Evolutionary conservation across 768 basidiomycete genomes (phyloP), one percentile per base, ranked within the genome.

Genomic region (Pleurotus citrinopileatus): DNA sequence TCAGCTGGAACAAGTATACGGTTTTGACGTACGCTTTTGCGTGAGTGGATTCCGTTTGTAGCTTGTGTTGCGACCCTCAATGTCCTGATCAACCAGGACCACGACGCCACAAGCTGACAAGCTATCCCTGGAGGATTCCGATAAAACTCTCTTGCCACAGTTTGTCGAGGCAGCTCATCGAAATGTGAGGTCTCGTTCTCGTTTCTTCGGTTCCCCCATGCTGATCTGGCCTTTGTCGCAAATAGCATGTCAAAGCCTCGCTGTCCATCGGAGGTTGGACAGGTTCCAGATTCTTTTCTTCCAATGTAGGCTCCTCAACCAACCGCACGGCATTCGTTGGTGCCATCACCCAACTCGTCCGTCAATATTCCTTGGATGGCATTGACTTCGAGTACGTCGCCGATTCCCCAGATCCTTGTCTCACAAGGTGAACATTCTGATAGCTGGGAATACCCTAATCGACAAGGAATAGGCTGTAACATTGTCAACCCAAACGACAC

Each of bases 401-500:
- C 13, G n/a, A n/a, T n/a, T n/a, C 37, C 13, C 26, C 34, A 20
- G 10, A 45, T 26, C 22, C 3, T 42, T 28, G 37, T 7, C 22
- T 19, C 29, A 25, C 36, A 15, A 3, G 36, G 34, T 40, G 19
- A 38, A 53, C 10, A 29, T 15, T 27, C 36, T 42, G 6, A 38
- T n/a, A 86, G 84, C 60, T 90, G 87, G 88, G 89, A 91, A 65
- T 89, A 86, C 64, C 89, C 89, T 1, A 74, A 71, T 48, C 55
- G 63, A 2, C 67, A 71, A 44, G 88, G 88, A 23, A 71, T 82
- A 1, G 76, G 75, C 0, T 84, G 84, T 54, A 91, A 92, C 66
- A 63, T 62, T 3, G 68, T 82, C 56, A 70, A 70, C 13, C 38
- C 59, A 0, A 51, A 72, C 44, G 90, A 93, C 65, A 78, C 78